A percentile compares a stretch with the other conserved stretches of the same genome.
These are phyloP conservation scores for Acer saccharum DNA, from an alignment of 345 rosid species.

Conservation along the genomic window DNA sequence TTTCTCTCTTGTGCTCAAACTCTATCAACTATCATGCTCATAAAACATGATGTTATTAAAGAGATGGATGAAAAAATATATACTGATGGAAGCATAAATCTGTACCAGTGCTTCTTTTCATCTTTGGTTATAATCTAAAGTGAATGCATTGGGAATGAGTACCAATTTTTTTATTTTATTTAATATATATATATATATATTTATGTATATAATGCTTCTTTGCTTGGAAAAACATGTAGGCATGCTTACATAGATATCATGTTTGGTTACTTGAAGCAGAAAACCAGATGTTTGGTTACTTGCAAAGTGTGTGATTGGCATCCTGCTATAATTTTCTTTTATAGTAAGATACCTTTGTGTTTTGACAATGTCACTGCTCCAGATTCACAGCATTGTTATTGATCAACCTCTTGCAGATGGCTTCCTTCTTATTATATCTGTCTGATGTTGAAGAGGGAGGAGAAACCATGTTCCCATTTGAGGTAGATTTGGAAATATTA, in stretches of 20 bases:
- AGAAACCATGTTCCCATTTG: conserved; percentile 85
- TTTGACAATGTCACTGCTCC: neutral
- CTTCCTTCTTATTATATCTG: conserved; percentile 69
- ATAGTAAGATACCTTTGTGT: neutral
- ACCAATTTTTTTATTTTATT: neutral
- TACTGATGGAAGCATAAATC: neutral
- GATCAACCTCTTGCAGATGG: conserved; percentile 39
- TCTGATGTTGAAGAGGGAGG: conserved; percentile 79
- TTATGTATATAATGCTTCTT: neutral
- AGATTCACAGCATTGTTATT: conserved; percentile 14
- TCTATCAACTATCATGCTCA: neutral
- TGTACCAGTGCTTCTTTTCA: neutral
- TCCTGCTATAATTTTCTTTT: neutral
- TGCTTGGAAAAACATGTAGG: neutral
- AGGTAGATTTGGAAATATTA: conserved; percentile 43
- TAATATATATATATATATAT: too few relatives aligned
- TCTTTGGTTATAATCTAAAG: neutral
- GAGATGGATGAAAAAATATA: neutral
- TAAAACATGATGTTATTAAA: neutral
- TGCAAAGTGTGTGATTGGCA: neutral
- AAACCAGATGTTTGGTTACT: neutral
- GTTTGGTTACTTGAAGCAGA: neutral
- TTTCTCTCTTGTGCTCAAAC: neutral
- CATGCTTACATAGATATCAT: neutral
- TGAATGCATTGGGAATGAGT: neutral